Conservation (phyloP, 169 alveolate genomes). For the Ophryocystis elektroscirrha region DNA sequence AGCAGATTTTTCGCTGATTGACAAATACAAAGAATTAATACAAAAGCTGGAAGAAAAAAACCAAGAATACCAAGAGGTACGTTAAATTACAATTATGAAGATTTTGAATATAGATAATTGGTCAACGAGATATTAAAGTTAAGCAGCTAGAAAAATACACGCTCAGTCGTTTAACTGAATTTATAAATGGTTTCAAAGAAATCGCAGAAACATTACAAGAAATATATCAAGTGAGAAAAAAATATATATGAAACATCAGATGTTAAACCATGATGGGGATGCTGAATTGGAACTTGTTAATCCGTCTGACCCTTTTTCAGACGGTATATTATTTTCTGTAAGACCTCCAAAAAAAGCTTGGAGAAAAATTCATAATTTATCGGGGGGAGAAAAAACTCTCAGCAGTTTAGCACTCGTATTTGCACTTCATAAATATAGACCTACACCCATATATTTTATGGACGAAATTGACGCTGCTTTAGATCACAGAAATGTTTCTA, state of each 20-base stretch:
- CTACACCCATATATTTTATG: constrained; percentile 91
- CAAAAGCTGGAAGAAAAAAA: background rate
- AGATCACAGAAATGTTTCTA: constrained; percentile 81
- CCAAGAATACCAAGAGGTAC: background rate
- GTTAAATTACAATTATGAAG: background rate
- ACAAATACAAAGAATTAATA: constrained; percentile 2
- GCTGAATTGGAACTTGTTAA: constrained; percentile 91
- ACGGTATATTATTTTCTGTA: constrained; percentile 84
- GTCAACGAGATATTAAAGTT: background rate
- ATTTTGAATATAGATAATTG: background rate
- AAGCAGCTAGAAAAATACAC: background rate
- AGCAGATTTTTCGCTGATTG: too few species aligned
- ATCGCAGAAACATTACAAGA: constrained; percentile 56
- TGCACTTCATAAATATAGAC: constrained; percentile 92
- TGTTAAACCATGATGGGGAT: constrained; percentile 82
- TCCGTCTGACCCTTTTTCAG: constrained; percentile 81
- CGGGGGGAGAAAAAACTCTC: constrained; percentile 94
- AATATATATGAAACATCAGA: constrained; percentile 7
- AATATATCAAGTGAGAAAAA: constrained; percentile 38
- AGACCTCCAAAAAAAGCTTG: constrained; percentile 91
- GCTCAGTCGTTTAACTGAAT: too few species aligned
- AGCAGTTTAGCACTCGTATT: constrained; percentile 82
- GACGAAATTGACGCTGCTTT: constrained; percentile 99
- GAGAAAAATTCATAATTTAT: constrained; percentile 76
- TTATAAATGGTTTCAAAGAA: constrained; percentile 41